A percentile compares a stretch with the other conserved stretches of the same genome.
phyloP scores from a whole-genome alignment of 176 grass and related monocot species.

The Oryza glumipatula region DNA sequence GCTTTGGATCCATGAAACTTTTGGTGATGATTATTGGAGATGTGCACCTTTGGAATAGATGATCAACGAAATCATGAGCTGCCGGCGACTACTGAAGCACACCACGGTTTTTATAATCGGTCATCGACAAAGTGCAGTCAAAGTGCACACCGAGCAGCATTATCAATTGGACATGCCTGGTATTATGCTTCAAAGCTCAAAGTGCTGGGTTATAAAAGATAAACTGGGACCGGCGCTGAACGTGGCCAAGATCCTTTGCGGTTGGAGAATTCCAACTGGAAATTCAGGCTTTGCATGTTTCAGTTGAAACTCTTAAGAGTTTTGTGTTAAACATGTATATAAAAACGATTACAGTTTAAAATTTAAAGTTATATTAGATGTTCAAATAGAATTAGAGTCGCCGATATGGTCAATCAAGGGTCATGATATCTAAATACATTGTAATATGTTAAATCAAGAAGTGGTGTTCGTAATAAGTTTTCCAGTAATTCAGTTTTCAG shows the following conservation, averaged over 20 bases:
- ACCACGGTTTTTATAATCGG: conserved; percentile 29
- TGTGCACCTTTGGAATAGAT: conserved; percentile 1
- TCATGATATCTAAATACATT: too few species aligned
- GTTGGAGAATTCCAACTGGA: conserved; percentile 13
- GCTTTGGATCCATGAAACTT: conserved; percentile 42
- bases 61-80: conserved; percentile 32
- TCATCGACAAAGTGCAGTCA: conserved; percentile 28
- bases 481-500: too few species aligned
- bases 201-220: conserved; percentile 1
- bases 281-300: not conserved
- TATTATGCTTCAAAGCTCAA: conserved; percentile 37
- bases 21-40: conserved; percentile 18
- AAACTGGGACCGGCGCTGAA: conserved; percentile 6
- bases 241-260: conserved; percentile 4
- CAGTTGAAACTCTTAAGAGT: not conserved
- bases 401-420: too few species aligned
- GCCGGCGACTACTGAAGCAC: conserved; percentile 25
- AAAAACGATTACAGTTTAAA: too few species aligned
- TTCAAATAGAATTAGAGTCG: too few species aligned
- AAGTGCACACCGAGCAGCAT: conserved; percentile 24
- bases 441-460: too few species aligned
- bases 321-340: too few species aligned
- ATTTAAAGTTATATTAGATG: too few species aligned
- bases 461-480: too few species aligned
- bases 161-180: conserved; percentile 43